phyloP scores from a whole-genome alignment of 2,329 filamentous ascomycete species.

The Hypomyces perniciosus region DNA sequence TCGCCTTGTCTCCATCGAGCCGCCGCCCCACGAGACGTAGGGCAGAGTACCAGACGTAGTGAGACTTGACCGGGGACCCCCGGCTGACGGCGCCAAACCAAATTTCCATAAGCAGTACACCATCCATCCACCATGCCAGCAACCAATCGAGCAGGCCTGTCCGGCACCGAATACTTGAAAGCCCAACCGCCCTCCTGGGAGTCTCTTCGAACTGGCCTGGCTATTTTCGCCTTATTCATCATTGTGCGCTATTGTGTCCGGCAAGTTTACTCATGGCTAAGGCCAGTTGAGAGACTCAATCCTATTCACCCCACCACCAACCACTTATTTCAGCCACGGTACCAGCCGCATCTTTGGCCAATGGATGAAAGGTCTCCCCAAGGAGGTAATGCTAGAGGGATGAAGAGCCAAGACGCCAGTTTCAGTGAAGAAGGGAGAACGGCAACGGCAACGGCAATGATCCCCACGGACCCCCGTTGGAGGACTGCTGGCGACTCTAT shows the following conservation, averaged over 20 bases:
- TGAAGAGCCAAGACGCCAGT: constrained; percentile 2
- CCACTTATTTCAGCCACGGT: constrained; percentile 16
- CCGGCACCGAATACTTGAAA: constrained; percentile 21
- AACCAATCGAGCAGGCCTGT: constrained; percentile 28
- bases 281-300: constrained; percentile 20
- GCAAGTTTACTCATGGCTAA: constrained; percentile 23
- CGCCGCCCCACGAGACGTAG: constrained; percentile 24
- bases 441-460: not conserved
- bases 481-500: constrained; percentile 19
- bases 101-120: constrained; percentile 23
- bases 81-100: constrained; percentile 27
- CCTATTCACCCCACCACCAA: constrained; percentile 15
- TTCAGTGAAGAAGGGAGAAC: constrained; percentile 12
- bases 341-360: constrained; percentile 17
- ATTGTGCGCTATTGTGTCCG: constrained; percentile 27
- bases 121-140: constrained; percentile 25
- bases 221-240: constrained; percentile 30
- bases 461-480: constrained; percentile 23
- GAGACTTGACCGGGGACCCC: constrained; percentile 26
- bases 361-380: constrained; percentile 23
- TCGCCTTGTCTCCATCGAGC: constrained; percentile 12
- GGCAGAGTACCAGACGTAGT: constrained; percentile 29
- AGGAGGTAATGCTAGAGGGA: not conserved
- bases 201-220: constrained; percentile 24
- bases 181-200: constrained; percentile 24